These are phyloP conservation scores for Orobanche coerulescens DNA, from an alignment of 257 asterid genomes.

Conservation along the genomic window DNA sequence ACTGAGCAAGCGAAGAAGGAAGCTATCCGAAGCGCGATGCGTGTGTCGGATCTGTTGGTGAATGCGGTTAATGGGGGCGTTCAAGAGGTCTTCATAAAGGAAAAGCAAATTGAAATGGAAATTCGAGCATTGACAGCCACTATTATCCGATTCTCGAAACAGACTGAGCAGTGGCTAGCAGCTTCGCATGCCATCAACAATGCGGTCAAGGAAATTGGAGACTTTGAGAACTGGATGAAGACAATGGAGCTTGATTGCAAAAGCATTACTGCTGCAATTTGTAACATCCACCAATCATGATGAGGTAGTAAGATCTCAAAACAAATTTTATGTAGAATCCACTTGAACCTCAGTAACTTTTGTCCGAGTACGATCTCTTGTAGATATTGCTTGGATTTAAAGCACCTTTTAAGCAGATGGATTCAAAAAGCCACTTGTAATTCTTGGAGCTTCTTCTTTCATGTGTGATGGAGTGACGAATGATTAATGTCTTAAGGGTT, in stretches of 20 bases:
- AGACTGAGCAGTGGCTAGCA: conserved; percentile 86
- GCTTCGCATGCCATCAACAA: conserved; percentile 74
- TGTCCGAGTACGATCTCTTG: no score
- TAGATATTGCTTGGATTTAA: no score
- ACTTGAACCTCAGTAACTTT: no score
- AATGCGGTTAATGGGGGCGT: conserved; percentile 71
- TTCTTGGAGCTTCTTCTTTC: no score
- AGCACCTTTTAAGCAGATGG: no score
- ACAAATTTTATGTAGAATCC: no score
- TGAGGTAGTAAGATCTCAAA: conserved; percentile 21
- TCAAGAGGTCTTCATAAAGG: conserved; percentile 62
- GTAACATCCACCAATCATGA: conserved; percentile 69
- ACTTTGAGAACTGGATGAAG: conserved; percentile 99
- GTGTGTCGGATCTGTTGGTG: conserved; percentile 63
- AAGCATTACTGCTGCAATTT: conserved; percentile 77
- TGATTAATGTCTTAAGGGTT: no score
- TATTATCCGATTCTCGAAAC: conserved; percentile 56
- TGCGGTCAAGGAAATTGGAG: conserved; percentile 97
- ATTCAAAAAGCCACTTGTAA: no score
- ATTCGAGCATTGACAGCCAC: conserved; percentile 54
- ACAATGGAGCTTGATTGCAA: conserved; percentile 92
- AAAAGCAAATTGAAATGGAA: conserved; percentile 79
- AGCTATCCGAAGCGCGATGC: conserved; percentile 45
- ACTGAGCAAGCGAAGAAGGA: conserved; percentile 77
- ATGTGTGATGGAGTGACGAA: no score